Conservation (phyloP, 2,329 filamentous ascomycete species). For the Colletotrichum sp. region DNA sequence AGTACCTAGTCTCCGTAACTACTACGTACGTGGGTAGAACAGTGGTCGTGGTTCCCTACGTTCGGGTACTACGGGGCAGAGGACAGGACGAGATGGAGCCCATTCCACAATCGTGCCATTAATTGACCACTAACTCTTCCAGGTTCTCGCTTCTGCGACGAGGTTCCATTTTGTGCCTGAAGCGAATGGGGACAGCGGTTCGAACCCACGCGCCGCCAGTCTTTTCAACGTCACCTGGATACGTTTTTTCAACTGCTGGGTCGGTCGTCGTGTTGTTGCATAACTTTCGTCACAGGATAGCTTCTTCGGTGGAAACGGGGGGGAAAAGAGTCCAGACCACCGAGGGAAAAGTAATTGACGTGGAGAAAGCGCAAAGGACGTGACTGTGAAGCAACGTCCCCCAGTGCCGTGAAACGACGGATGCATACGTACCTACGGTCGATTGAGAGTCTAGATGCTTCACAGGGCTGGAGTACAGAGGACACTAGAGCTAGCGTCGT, state of each 20-base stretch:
- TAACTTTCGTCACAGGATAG: background rate
- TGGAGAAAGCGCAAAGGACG: background rate
- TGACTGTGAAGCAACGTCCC: background rate
- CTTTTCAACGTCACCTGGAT: background rate
- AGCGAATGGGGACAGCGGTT: background rate
- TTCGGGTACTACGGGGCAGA: background rate
- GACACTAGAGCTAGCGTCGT: background rate
- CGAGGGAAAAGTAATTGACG: background rate
- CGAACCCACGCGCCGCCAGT: background rate
- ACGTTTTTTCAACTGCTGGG: background rate
- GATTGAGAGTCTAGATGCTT: conserved; percentile 18
- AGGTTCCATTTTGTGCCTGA: background rate
- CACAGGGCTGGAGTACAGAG: conserved; percentile 8
- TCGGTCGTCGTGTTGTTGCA: background rate
- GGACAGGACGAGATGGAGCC: background rate
- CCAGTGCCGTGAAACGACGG: conserved; percentile 8
- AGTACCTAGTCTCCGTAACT: background rate
- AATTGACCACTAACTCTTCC: background rate
- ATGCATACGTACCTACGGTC: background rate
- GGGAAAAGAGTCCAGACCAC: background rate
- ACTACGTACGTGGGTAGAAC: background rate
- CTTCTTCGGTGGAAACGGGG: background rate
- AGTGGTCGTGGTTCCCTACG: background rate
- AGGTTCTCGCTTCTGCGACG: background rate
- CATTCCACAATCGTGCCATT: conserved; percentile 7